phyloP scores from a whole-genome alignment of 2,329 filamentous ascomycete genomes.

The Fusarium marasasianum region DNA sequence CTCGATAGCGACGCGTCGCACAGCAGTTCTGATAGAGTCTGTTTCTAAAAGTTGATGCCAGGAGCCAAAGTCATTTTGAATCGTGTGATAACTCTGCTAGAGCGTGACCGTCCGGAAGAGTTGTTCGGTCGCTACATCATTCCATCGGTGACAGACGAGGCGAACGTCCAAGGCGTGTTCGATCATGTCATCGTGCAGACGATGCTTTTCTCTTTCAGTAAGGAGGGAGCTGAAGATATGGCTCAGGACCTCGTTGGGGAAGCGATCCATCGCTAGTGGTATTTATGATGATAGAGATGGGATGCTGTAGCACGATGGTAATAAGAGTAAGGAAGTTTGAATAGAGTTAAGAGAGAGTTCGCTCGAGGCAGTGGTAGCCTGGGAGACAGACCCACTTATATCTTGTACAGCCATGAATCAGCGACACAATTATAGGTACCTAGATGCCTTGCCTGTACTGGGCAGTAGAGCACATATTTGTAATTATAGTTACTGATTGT shows the following conservation, averaged over 20 bases:
- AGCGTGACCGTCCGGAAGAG: not conserved
- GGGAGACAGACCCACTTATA: not conserved
- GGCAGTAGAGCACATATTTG: no score
- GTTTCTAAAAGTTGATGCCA: not conserved
- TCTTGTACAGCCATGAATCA: not conserved
- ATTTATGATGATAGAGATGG: not conserved
- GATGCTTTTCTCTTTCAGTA: not conserved
- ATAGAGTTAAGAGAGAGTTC: not conserved
- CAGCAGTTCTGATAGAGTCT: not conserved
- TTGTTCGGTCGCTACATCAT: not conserved
- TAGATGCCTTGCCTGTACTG: no score
- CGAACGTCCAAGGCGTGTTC: not conserved
- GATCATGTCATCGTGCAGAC: accelerated
- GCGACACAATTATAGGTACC: no score
- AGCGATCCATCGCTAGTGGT: not conserved
- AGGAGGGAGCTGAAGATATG: not conserved
- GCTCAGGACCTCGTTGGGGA: constrained; percentile 8
- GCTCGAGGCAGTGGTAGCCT: not conserved
- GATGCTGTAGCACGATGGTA: accelerated
- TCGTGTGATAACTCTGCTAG: accelerated
- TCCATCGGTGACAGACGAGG: constrained; percentile 23
- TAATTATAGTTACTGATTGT: no score
- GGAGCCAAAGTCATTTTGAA: accelerated
- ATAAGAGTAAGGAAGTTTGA: not conserved
- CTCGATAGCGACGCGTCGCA: constrained; percentile 11